phyloP scores from a whole-genome alignment of 176 grass and related monocot species.

The Aechmea fasciata region DNA sequence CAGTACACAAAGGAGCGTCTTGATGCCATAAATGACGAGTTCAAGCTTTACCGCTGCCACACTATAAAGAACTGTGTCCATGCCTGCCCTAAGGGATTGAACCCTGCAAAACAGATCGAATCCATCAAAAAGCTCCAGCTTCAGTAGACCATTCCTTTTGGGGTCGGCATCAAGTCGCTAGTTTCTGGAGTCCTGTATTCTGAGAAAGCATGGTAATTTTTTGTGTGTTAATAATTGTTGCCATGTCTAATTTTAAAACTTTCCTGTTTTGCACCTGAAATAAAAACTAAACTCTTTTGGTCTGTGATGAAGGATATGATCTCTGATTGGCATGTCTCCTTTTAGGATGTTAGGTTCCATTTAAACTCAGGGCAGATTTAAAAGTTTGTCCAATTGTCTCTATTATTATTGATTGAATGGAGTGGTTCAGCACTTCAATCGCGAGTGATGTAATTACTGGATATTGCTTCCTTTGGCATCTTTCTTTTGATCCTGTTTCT shows the following conservation, averaged over 20 bases:
- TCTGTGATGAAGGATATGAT: constrained; percentile 1
- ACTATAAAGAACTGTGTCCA: constrained; percentile 91
- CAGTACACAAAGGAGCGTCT: constrained; percentile 90
- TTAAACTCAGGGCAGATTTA: neutral
- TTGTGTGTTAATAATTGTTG: neutral
- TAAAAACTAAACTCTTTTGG: constrained; percentile 19
- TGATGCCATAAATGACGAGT: constrained; percentile 84
- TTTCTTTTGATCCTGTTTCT: too few species aligned
- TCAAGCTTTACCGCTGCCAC: constrained; percentile 95
- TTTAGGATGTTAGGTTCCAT: neutral
- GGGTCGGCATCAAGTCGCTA: neutral
- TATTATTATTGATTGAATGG: too few species aligned
- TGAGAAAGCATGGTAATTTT: neutral
- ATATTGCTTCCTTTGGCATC: too few species aligned
- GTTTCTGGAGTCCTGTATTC: neutral
- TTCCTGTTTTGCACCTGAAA: constrained; percentile 8
- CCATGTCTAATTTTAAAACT: constrained; percentile 1
- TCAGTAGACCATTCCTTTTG: neutral
- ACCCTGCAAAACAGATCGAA: constrained; percentile 83
- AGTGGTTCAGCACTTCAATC: too few species aligned
- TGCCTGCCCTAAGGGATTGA: constrained; percentile 89
- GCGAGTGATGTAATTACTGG: too few species aligned
- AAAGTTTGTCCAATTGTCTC: too few species aligned
- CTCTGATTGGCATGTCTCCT: constrained; percentile 4
- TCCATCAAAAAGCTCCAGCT: constrained; percentile 92